A percentile compares a stretch with the other conserved stretches of the same genome.
These are phyloP conservation scores for Fonsecaea pedrosoi DNA, from an alignment of 2,329 filamentous ascomycete species.

Conservation along the genomic window DNA sequence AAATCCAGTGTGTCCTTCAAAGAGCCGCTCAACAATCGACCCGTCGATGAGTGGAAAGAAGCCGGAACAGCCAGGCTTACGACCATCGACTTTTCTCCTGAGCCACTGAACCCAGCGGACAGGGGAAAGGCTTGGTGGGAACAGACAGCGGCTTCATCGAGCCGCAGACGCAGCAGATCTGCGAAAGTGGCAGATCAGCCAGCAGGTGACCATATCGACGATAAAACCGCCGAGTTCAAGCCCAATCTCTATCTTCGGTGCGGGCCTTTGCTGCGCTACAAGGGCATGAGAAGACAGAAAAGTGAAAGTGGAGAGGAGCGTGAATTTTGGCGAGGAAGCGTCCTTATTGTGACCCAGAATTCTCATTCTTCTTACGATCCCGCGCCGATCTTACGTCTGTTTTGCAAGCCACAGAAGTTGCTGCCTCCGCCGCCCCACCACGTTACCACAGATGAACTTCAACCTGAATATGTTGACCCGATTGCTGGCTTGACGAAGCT, in stretches of 20 bases:
- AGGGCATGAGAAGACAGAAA: conserved; percentile 71
- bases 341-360: conserved; percentile 95
- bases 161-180: conserved; percentile 54
- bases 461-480: conserved; percentile 84
- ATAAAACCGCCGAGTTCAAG: conserved; percentile 63
- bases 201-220: conserved; percentile 45
- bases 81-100: conserved; percentile 66
- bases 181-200: conserved; percentile 58
- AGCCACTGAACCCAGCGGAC: conserved; percentile 51
- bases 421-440: conserved; percentile 77
- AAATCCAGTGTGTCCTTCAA: conserved; percentile 55
- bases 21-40: conserved; percentile 54
- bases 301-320: conserved; percentile 59
- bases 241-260: conserved; percentile 86
- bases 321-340: conserved; percentile 88
- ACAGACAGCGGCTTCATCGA: conserved; percentile 55
- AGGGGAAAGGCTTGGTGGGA: conserved; percentile 80
- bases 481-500: conserved; percentile 86
- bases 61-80: conserved; percentile 68
- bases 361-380: conserved; percentile 80
- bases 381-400: conserved; percentile 79
- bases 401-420: conserved; percentile 83
- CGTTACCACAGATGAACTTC: conserved; percentile 69
- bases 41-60: conserved; percentile 70
- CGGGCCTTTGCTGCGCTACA: conserved; percentile 88